Evolutionary conservation across 1,284 basidiomycete genomes (phyloP).

Genomic region (Austroboletus niveus): DNA sequence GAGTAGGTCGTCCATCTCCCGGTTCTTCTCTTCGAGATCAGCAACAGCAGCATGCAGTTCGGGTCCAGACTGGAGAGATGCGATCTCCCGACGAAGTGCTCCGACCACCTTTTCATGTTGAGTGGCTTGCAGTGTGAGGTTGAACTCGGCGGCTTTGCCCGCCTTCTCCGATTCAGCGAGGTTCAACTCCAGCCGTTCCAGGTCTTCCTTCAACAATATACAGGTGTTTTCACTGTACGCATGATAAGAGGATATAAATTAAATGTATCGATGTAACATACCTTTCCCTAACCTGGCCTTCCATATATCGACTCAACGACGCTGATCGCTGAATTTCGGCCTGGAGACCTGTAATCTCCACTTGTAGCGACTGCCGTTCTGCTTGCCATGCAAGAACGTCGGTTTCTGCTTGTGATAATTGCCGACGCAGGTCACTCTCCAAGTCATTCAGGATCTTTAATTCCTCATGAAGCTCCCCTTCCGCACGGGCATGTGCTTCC

Average conservation of each 20-base stretch:
- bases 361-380: conserved; percentile 51
- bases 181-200: conserved; percentile 45
- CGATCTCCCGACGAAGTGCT: conserved; percentile 55
- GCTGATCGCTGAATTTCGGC: conserved; percentile 62
- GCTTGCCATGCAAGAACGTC: conserved; percentile 39
- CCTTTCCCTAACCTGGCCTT: conserved; percentile 62
- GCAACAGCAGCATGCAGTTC: conserved; percentile 52
- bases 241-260: conserved; percentile 1
- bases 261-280: conserved; percentile 24
- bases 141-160: conserved; percentile 59
- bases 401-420: conserved; percentile 18
- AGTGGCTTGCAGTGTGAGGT: conserved; percentile 56
- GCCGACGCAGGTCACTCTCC: conserved; percentile 23
- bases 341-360: conserved; percentile 53
- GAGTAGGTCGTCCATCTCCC: conserved; percentile 70
- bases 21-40: conserved; percentile 65
- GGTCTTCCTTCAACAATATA: conserved; percentile 42
- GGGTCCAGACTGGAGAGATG: conserved; percentile 49
- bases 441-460: conserved; percentile 20
- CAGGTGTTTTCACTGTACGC: conserved; percentile 48
- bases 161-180: conserved; percentile 54
- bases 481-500: conserved; percentile 26
- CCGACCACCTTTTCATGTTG: conserved; percentile 63
- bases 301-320: conserved; percentile 58
- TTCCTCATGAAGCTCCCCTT: conserved; percentile 20